These are phyloP conservation scores for Auriscalpium vulgare DNA, from an alignment of 768 basidiomycete species.

Conservation along the genomic window DNA sequence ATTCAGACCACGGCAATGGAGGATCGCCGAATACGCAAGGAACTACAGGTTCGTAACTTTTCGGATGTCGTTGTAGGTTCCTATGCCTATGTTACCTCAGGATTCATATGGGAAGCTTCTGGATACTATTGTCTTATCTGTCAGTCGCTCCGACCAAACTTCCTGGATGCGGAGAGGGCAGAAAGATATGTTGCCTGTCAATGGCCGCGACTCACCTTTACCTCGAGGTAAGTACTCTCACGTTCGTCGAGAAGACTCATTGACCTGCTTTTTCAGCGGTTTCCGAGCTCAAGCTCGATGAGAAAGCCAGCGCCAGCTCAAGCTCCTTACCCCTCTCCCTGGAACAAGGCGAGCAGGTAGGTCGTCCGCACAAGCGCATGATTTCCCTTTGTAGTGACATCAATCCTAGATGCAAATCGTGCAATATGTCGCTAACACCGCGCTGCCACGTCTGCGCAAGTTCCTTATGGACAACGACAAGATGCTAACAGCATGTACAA, in stretches of 20 bases:
- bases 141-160: constrained; percentile 66
- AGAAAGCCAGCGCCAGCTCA: constrained; percentile 38
- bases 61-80: not conserved
- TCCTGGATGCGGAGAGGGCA: constrained; percentile 71
- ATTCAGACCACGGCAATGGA: constrained; percentile 88
- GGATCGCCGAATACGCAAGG: constrained; percentile 79
- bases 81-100: constrained; percentile 23
- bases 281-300: constrained; percentile 43
- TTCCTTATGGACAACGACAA: constrained; percentile 84
- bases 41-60: constrained; percentile 59
- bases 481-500: constrained; percentile 68
- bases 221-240: constrained; percentile 37
- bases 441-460: constrained; percentile 67
- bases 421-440: constrained; percentile 56
- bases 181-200: constrained; percentile 51
- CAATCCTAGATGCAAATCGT: constrained; percentile 44
- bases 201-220: constrained; percentile 67
- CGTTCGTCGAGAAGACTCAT: not conserved
- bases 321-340: no score
- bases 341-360: no score
- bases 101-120: constrained; percentile 83
- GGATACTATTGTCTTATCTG: constrained; percentile 68
- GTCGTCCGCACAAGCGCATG: no score
- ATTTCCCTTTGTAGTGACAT: not conserved
- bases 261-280: constrained; percentile 4